Conservation (phyloP, 1,139 yeast genomes). For the Pichia sp. region DNA sequence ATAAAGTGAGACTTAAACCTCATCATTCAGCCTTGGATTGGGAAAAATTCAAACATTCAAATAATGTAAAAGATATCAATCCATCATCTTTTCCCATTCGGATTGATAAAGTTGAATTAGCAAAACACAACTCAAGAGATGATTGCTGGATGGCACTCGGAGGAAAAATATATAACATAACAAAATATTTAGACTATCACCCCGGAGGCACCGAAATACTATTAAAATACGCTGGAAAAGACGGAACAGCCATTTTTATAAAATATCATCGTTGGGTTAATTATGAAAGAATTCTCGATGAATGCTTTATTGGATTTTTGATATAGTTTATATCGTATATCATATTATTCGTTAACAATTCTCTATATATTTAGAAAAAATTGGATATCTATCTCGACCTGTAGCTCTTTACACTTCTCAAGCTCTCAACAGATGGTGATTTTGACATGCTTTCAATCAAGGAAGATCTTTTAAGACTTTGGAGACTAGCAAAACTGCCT, state of each 20-base stretch:
- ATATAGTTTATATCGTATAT: slow-evolving; percentile 7
- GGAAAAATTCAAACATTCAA: slow-evolving; percentile 50
- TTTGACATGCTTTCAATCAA: not conserved
- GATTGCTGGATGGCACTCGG: slow-evolving; percentile 86
- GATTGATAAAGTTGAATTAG: slow-evolving; percentile 54
- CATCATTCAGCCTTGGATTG: slow-evolving; percentile 86
- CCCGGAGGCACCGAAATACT: slow-evolving; percentile 88
- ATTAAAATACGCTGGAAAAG: slow-evolving; percentile 75
- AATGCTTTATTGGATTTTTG: slow-evolving; percentile 65
- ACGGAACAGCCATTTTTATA: slow-evolving; percentile 74
- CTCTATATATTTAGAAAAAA: too few species aligned
- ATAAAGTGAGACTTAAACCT: slow-evolving; percentile 60
- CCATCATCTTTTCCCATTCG: slow-evolving; percentile 37
- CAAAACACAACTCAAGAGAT: slow-evolving; percentile 45
- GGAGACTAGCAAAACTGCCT: not conserved
- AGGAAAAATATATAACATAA: slow-evolving; percentile 77
- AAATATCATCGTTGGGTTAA: slow-evolving; percentile 88
- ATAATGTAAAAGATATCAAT: slow-evolving; percentile 29
- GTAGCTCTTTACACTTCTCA: not conserved
- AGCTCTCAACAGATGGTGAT: not conserved
- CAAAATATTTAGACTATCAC: slow-evolving; percentile 76
- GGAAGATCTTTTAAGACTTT: not conserved
- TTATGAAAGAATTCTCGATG: slow-evolving; percentile 71
- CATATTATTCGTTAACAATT: not conserved
- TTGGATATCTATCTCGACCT: too few species aligned